Base-by-base conservation (phyloP, 2,329 filamentous ascomycete species). In the Stachybotrys chlorohalonatus region DNA sequence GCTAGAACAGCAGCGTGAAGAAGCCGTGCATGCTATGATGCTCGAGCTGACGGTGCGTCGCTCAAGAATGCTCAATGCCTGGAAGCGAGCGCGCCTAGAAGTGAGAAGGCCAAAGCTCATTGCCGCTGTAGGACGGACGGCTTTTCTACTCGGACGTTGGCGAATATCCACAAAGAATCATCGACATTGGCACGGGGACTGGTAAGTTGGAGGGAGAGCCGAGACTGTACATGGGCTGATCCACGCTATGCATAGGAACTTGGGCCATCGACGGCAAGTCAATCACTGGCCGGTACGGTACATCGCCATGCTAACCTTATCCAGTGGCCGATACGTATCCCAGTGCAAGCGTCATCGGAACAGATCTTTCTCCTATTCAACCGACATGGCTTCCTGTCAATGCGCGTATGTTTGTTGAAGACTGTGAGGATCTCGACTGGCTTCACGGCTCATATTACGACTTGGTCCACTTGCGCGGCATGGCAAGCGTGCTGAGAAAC, bases 391-490 rank as follows among this genome's bases (percentile, higher is more conserved):
- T 85, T 11, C 83, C 82, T 15, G 74, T 78, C 11, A 86, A 86
- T 62, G 74, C 82, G n/a, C 73, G 73, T 7, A 85, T 85, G 68
- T 71, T 84, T 55, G 75, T 87, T 9, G 83, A 86, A 60, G 83
- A 86, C 62, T 76, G 78, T 52, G 81, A 71, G 55, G 69, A 85
- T 58, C 73, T 79, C 50, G 74, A 80, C 8, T 87, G 84, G 84
- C 58, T 69, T 5, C 70, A 71, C 31, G 80, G 78, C 52, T 67
- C 72, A 5, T 70, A 77, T 53, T 84, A 80, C 62, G 82, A 85
- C 63, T 75, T 80, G 58, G 76, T 85, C 1, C 75, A 75, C 72
- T 78, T 75, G 61, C 74, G 68, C 61, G 76, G 63, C 62, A 77
- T 70, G 72, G 81, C 73, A 61, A 72, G 59, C 31, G 73, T 76